Evolutionary conservation across 352 stramenopile genomes (phyloP).

Genomic region (Hyaloperonospora brassicae): DNA sequence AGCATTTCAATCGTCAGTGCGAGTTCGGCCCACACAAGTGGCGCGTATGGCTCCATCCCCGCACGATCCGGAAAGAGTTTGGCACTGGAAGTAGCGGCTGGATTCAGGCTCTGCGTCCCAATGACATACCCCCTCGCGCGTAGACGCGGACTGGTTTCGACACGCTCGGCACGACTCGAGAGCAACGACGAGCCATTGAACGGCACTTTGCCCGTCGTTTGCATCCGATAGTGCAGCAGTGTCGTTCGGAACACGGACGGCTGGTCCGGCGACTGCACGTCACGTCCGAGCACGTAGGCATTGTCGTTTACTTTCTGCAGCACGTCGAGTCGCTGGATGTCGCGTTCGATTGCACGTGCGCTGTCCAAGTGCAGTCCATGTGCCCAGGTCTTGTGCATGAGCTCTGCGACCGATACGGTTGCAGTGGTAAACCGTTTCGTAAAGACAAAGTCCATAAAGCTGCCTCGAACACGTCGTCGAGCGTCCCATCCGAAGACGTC

Average conservation of each 20-base stretch:
- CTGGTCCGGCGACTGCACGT: conserved; percentile 38
- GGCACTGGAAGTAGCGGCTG: conserved; percentile 25
- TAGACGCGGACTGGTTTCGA: conserved; percentile 5
- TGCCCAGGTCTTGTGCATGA: conserved; percentile 43
- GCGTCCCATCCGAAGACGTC: conserved; percentile 48
- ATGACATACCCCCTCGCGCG: conserved; percentile 31
- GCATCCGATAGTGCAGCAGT: conserved; percentile 39
- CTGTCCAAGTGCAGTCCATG: conserved; percentile 32
- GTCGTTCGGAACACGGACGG: conserved; percentile 38
- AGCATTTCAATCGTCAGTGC: conserved; percentile 40
- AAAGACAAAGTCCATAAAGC: conserved; percentile 43
- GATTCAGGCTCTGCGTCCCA: conserved; percentile 44
- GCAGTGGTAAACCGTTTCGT: conserved; percentile 29
- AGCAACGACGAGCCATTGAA: conserved; percentile 8
- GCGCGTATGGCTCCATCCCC: conserved; percentile 23
- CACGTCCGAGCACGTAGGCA: conserved; percentile 36
- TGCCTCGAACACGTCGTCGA: conserved; percentile 27
- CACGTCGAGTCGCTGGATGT: conserved; percentile 40
- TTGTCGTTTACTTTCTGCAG: conserved; percentile 34
- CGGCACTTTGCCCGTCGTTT: conserved; percentile 19
- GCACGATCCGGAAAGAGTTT: conserved; percentile 27
- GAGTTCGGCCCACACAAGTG: conserved; percentile 38
- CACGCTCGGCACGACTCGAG: conserved; percentile 3
- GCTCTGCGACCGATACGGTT: conserved; percentile 25
- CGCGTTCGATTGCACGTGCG: conserved; percentile 39